Percentiles rank a stretch among this genome's conserved stretches.
phyloP scores from a whole-genome alignment of 2,329 filamentous ascomycete species.

The Chaetoscypha palmicola region DNA sequence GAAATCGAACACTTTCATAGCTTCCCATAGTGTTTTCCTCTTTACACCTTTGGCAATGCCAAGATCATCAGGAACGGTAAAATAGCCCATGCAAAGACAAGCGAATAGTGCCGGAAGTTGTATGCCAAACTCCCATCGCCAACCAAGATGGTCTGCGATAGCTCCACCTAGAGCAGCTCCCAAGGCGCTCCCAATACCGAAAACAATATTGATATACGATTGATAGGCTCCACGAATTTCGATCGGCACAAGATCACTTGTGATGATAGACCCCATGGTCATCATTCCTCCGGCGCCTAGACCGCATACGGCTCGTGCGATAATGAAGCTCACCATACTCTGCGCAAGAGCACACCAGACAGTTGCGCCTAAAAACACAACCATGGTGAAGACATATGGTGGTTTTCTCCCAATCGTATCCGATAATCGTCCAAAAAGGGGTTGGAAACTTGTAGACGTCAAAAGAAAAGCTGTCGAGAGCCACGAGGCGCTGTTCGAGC shows the following conservation, averaged over 20 bases:
- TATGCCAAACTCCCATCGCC: constrained; percentile 65
- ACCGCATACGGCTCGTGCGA: constrained; percentile 63
- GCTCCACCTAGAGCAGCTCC: constrained; percentile 65
- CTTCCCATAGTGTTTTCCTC: constrained; percentile 39
- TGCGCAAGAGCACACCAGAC: constrained; percentile 61
- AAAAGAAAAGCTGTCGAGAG: constrained; percentile 72
- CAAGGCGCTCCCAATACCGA: constrained; percentile 48
- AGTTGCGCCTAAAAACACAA: constrained; percentile 58
- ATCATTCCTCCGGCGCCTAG: constrained; percentile 66
- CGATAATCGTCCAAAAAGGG: constrained; percentile 65
- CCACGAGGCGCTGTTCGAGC: constrained; percentile 76
- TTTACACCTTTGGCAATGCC: constrained; percentile 39
- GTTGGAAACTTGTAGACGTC: constrained; percentile 69
- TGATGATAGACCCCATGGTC: constrained; percentile 62
- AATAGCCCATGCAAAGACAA: constrained; percentile 38
- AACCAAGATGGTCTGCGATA: constrained; percentile 63
- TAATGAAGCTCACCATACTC: constrained; percentile 63
- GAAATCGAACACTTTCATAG: constrained; percentile 50
- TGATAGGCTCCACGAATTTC: constrained; percentile 61
- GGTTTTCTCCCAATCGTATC: constrained; percentile 65
- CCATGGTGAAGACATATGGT: constrained; percentile 57
- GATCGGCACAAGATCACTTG: constrained; percentile 68
- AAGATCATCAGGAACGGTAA: constrained; percentile 46
- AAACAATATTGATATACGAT: constrained; percentile 61
- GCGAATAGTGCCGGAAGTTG: constrained; percentile 48